These are phyloP conservation scores for Galerina sulciceps DNA, from an alignment of 768 basidiomycete species.

Conservation along the genomic window DNA sequence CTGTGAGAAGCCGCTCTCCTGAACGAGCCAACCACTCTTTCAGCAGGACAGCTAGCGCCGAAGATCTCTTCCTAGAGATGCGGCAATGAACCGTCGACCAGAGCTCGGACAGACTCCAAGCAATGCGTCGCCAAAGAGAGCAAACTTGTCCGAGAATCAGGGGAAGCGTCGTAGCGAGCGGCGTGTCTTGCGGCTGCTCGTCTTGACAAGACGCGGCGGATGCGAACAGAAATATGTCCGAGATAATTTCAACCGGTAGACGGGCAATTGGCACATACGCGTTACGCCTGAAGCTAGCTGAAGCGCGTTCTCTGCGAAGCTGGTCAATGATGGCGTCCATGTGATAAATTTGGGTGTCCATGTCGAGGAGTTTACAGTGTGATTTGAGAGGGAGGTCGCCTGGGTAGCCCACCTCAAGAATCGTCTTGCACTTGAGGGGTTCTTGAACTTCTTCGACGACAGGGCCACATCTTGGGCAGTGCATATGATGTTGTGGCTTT, in stretches of 20 bases:
- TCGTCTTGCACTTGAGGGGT: background rate
- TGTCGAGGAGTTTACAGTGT: background rate
- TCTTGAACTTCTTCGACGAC: background rate
- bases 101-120: slow-evolving; percentile 8
- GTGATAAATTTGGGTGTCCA: slow-evolving; percentile 1
- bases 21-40: slow-evolving; percentile 4
- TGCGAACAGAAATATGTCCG: slow-evolving; percentile 4
- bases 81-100: slow-evolving; percentile 7
- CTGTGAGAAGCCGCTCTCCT: background rate
- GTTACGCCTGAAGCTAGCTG: background rate
- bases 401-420: background rate
- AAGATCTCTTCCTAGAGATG: background rate
- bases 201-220: background rate
- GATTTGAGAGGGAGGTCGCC: background rate
- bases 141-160: slow-evolving; percentile 3
- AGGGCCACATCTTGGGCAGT: background rate
- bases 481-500: no score
- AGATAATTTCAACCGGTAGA: slow-evolving; percentile 6
- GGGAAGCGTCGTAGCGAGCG: background rate
- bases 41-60: background rate
- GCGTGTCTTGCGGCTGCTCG: background rate
- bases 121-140: slow-evolving; percentile 6
- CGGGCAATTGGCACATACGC: background rate
- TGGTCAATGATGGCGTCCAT: background rate
- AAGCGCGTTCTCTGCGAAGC: slow-evolving; percentile 1